phyloP scores from a whole-genome alignment of 345 rosid genomes.

The Geranium brycei region DNA sequence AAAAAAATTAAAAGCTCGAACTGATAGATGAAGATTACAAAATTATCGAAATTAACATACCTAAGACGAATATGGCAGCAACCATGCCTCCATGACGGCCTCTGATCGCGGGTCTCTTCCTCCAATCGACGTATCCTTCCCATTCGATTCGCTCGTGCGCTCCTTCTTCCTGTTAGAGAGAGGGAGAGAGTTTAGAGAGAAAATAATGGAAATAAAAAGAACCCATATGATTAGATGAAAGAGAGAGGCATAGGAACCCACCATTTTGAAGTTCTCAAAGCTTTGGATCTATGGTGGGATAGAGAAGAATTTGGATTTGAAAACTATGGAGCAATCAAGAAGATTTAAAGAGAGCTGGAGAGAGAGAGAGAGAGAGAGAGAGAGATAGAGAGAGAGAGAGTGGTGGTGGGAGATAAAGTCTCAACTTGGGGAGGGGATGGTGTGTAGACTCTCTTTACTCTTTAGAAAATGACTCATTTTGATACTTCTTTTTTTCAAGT shows the following conservation, averaged over 20 bases:
- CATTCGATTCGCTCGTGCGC: constrained; percentile 29
- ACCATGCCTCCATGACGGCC: constrained; percentile 57
- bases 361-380: too few relatives aligned
- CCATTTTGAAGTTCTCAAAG: constrained; percentile 27
- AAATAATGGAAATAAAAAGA: not conserved
- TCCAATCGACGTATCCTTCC: constrained; percentile 79
- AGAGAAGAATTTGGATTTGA: not conserved
- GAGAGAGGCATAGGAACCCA: constrained; percentile 25
- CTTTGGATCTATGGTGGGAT: constrained; percentile 3
- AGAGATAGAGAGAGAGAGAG: too few relatives aligned
- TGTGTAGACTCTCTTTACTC: constrained; percentile 11
- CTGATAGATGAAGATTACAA: not conserved
- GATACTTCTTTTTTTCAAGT: not conserved
- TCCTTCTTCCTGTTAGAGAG: constrained; percentile 30
- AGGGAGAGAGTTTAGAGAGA: not conserved
- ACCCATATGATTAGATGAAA: not conserved
- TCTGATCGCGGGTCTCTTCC: constrained; percentile 42
- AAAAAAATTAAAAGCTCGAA: not conserved
- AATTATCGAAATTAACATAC: constrained; percentile 16
- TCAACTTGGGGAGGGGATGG: constrained; percentile 29
- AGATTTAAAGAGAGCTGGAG: constrained; percentile 4
- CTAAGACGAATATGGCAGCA: constrained; percentile 60
- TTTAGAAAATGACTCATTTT: constrained; percentile 33
- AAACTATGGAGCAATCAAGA: not conserved
- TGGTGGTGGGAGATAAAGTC: constrained; percentile 5